Conservation (phyloP, 805 yeast species). For the Metschnikowia noctiluminum region DNA sequence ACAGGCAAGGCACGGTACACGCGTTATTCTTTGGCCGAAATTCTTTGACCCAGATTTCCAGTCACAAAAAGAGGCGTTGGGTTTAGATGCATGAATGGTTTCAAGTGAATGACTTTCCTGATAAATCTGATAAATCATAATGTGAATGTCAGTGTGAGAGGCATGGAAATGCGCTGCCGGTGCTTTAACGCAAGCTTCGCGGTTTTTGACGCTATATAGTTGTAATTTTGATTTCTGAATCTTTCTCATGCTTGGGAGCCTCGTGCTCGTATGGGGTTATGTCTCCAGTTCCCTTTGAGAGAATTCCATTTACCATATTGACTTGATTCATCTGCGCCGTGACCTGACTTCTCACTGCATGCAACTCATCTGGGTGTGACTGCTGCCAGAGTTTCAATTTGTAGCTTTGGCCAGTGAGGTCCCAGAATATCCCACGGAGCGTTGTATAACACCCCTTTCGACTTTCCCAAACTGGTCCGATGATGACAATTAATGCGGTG, state of each 20-base stretch:
- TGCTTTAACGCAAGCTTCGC: background rate
- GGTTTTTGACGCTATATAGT: background rate
- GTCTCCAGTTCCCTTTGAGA: background rate
- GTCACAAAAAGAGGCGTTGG: too few species aligned
- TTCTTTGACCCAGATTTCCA: too few species aligned
- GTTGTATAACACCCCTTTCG: constrained; percentile 61
- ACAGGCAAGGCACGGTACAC: too few species aligned
- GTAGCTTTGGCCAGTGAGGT: constrained; percentile 66
- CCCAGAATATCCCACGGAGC: constrained; percentile 84
- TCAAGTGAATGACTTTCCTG: too few species aligned
- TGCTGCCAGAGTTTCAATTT: constrained; percentile 75
- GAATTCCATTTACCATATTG: background rate
- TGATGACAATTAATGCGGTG: constrained; percentile 56
- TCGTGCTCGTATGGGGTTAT: background rate
- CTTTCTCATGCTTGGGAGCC: background rate
- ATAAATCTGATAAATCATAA: too few species aligned
- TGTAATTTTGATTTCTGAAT: background rate
- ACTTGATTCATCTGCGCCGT: constrained; percentile 20
- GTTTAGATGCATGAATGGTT: too few species aligned
- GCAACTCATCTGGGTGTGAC: constrained; percentile 67
- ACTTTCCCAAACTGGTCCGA: constrained; percentile 75
- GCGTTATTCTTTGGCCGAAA: too few species aligned
- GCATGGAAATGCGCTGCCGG: background rate
- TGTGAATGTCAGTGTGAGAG: too few species aligned
- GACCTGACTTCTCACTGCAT: constrained; percentile 67